These are phyloP conservation scores for Priceomyces medius DNA, from an alignment of 805 yeast species.

Conservation along the genomic window DNA sequence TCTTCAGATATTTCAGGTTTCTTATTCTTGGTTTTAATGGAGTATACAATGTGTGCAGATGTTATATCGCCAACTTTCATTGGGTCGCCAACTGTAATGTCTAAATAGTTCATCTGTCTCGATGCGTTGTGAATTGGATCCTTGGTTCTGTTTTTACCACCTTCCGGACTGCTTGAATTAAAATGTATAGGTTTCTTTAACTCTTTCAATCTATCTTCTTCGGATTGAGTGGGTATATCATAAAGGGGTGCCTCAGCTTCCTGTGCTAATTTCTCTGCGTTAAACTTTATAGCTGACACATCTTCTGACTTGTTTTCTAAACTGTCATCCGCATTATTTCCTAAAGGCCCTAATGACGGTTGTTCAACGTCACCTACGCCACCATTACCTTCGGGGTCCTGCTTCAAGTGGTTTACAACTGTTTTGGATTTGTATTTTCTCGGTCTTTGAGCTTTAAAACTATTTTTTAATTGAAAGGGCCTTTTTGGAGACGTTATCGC, in stretches of 20 bases:
- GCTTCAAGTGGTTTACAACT: slow-evolving; percentile 28
- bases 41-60: slow-evolving; percentile 83
- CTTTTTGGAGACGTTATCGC: slow-evolving; percentile 10
- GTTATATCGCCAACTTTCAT: slow-evolving; percentile 88
- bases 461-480: slow-evolving; percentile 26
- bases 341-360: slow-evolving; percentile 28
- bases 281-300: slow-evolving; percentile 19
- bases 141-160: not conserved
- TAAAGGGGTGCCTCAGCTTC: slow-evolving; percentile 58
- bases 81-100: slow-evolving; percentile 84
- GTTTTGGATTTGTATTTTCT: slow-evolving; percentile 29
- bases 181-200: slow-evolving; percentile 4
- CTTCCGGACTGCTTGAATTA: slow-evolving; percentile 15
- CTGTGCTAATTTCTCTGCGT: slow-evolving; percentile 36
- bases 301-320: slow-evolving; percentile 13
- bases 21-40: slow-evolving; percentile 62
- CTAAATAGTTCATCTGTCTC: slow-evolving; percentile 32
- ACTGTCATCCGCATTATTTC: slow-evolving; percentile 11
- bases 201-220: slow-evolving; percentile 17
- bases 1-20: slow-evolving; percentile 28
- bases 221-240: slow-evolving; percentile 25
- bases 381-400: slow-evolving; percentile 4
- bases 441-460: slow-evolving; percentile 30
- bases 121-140: not conserved
- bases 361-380: slow-evolving; percentile 6